Base-by-base conservation (phyloP, 1,139 yeast species). In the Saccharomyces hybrid region DNA sequence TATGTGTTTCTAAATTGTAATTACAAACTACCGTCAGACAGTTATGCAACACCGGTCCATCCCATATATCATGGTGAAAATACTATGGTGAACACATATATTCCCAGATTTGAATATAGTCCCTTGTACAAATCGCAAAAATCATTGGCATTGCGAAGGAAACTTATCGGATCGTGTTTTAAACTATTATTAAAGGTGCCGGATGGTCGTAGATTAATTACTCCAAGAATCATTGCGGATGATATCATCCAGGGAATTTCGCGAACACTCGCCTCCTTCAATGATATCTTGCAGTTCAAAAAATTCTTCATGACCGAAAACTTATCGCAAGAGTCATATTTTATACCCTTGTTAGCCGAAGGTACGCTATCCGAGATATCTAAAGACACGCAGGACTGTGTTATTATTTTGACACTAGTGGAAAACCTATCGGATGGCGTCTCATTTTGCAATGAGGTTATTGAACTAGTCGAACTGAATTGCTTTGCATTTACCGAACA, bases 1-100 rank as follows among this genome's bases (percentile, higher is more conserved):
- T 58, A 60, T 49, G 51, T 66, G 8, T 65, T 68, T 48, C 55
- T 64, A 19, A 61, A 61, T 14, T 63, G 69, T 52, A 58, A 59
- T 16, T 55, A 55, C 52, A 27, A 46, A 29, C 31, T 51, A 9
- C 48, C 54, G 48, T 52, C 47, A 27, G 47, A 48, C 42, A 42
- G 28, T 21, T 50, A 50, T 21, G 56, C 47, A 9, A 55, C 56
- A 8, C 44, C 46, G 26, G 53, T 60, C n/a, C 60, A 62, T 53
- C 63, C 65, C 5, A 57, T 64, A 8, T 65, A 61, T 50, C 55
- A 52, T 21, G 59, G 58, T 26, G 71, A 66, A 50, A 49, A 55
- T 21, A 50, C 47, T 3, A 26, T 58, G 4, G 57, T 60, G 6
- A 53, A 56, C 3, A 57, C 61, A 1, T 66, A 53, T 51, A 46